A percentile compares a stretch with the other conserved stretches of the same genome.
These are phyloP conservation scores for Cyberlindnera maclurae DNA, from an alignment of 805 yeast species.

Conservation along the genomic window DNA sequence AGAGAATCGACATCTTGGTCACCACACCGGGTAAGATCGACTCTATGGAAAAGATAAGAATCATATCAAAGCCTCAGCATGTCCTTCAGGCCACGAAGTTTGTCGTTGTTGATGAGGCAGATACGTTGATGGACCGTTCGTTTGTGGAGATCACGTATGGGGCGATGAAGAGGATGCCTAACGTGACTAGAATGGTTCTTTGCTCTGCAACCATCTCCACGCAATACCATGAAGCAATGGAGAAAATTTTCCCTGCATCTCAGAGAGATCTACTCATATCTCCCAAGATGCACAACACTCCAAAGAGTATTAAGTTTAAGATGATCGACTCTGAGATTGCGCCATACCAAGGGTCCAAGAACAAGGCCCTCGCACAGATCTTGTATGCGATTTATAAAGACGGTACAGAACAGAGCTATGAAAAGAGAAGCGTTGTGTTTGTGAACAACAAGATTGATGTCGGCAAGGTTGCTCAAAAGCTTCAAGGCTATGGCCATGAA, in stretches of 20 bases:
- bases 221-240: conserved; percentile 58
- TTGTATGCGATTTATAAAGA: conserved; percentile 79
- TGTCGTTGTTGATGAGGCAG: conserved; percentile 89
- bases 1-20: conserved; percentile 68
- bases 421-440: conserved; percentile 78
- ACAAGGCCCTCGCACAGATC: conserved; percentile 82
- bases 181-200: conserved; percentile 57
- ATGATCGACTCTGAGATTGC: conserved; percentile 67
- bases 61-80: conserved; percentile 32
- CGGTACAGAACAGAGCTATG: conserved; percentile 68
- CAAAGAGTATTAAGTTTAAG: conserved; percentile 62
- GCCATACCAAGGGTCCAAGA: conserved; percentile 81
- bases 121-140: conserved; percentile 78
- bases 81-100: conserved; percentile 42
- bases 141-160: conserved; percentile 61
- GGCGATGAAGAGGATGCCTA: conserved; percentile 43
- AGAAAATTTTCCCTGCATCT: conserved; percentile 55
- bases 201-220: conserved; percentile 90
- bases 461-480: conserved; percentile 44
- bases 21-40: conserved; percentile 78
- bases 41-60: conserved; percentile 28
- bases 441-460: conserved; percentile 71
- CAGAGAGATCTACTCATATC: conserved; percentile 52
- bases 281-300: conserved; percentile 80
- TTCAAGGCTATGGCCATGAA: conserved; percentile 48